Base-by-base conservation (phyloP, 257 asterid genomes). In the Salvia hispanica region DNA sequence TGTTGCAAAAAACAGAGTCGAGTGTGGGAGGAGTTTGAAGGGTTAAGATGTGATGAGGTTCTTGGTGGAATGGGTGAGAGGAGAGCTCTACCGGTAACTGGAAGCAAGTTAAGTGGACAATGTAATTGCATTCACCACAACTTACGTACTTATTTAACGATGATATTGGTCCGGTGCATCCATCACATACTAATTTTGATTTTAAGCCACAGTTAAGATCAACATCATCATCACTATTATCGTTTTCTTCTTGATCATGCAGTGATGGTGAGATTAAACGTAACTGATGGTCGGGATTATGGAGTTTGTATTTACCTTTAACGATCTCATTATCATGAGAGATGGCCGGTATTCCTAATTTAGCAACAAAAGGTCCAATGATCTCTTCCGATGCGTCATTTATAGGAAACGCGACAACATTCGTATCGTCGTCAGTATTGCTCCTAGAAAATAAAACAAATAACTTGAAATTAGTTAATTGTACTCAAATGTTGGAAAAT, bases 71-170 rank as follows among this genome's bases (percentile, higher is more conserved):
- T 52, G 57, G 57, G 9, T 52, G 57, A 15, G 34, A 52, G 10
- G 7, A 0, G 7, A 9, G 58, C 14, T 53, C 55, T 1, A 1
- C 3, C 2, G 37, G 58, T 21, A 21, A 53, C 0, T 21, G 36
- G 34, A 9, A 53, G 58, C 58, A 53, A 0, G 15, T 2, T 31
- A 53, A 9, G 58, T 53, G 58, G 6, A 53, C 15, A 53, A 9
- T 21, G 58, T 18, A 53, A 9, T 21, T 53, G 58, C 58, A 53
- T 54, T 54, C 39, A 4, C 36, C 14, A 25, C 59, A 54, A 54
- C 59, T 54, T 12, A 54, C 9, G 15, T 54, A 54, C 0, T 34
- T 34, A 34, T 34, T 34, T 34, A 2, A 34, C 2, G 39, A 34
- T 5, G 39, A 34, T 34, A 3, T 54, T 1, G 58, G 36, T 25